Percentiles rank a stretch among this genome's conserved stretches.
Evolutionary conservation across 345 rosid genomes (phyloP).

Genomic region (Populus alba): DNA sequence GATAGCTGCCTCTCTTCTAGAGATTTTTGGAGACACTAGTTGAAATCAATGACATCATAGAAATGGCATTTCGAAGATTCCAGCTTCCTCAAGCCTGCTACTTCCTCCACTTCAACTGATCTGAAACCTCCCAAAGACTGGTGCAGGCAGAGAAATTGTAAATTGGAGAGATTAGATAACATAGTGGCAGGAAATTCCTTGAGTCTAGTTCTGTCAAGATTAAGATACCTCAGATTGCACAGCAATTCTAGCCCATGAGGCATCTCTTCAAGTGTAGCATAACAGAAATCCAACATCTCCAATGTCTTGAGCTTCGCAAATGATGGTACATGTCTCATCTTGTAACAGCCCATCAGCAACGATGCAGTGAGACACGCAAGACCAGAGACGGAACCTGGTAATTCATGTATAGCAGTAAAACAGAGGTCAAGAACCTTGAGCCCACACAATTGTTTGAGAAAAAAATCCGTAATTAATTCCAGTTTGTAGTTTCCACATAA

Average conservation of each 20-base stretch:
- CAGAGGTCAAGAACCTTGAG: constrained; percentile 31
- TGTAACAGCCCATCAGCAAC: background rate
- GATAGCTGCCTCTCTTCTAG: background rate
- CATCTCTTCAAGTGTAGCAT: background rate
- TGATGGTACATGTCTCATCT: background rate
- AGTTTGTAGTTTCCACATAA: background rate
- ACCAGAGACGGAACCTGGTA: constrained; percentile 12
- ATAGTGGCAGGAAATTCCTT: background rate
- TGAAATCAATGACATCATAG: background rate
- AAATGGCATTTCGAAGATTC: background rate
- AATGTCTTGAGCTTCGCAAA: constrained; percentile 3
- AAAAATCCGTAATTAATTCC: constrained; percentile 7
- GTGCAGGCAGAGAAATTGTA: background rate
- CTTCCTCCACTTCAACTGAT: background rate
- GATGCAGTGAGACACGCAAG: constrained; percentile 11
- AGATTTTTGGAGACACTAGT: background rate
- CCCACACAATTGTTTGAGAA: background rate
- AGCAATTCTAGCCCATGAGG: constrained; percentile 22
- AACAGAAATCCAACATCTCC: constrained; percentile 15
- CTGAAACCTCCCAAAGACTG: background rate
- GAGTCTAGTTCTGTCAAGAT: background rate
- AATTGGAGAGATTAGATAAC: background rate
- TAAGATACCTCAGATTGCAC: constrained; percentile 11
- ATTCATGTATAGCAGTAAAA: background rate
- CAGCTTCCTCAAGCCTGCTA: background rate